Conservation (phyloP, 108 stramenopile genomes). For the Nitzschia sp. region DNA sequence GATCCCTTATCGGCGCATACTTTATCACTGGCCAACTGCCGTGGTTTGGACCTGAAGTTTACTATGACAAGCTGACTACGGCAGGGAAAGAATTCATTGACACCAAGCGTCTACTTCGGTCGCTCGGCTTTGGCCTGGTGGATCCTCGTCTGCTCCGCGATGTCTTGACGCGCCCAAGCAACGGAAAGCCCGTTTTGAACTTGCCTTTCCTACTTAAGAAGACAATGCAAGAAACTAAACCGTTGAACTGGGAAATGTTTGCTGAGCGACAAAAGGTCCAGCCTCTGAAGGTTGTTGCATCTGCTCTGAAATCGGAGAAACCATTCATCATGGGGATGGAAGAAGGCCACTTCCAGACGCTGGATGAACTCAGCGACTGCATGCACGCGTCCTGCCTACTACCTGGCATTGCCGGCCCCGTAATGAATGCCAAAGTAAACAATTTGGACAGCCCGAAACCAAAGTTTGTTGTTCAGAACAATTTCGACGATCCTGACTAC, state of each 20-base stretch:
- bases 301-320: constrained; percentile 70
- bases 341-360: constrained; percentile 70
- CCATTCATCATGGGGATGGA: constrained; percentile 80
- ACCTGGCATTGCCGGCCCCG: constrained; percentile 93
- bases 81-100: constrained; percentile 87
- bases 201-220: constrained; percentile 80
- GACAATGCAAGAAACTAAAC: constrained; percentile 83
- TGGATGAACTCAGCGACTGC: constrained; percentile 79
- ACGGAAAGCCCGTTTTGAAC: constrained; percentile 91
- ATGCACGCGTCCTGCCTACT: constrained; percentile 93
- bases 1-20: constrained; percentile 87
- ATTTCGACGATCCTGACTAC: constrained; percentile 43
- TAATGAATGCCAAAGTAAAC: constrained; percentile 58
- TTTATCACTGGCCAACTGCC: constrained; percentile 87
- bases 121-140: constrained; percentile 81
- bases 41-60: constrained; percentile 93
- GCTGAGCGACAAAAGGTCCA: constrained; percentile 76
- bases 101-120: constrained; percentile 76
- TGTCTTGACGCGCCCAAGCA: constrained; percentile 62
- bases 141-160: constrained; percentile 85
- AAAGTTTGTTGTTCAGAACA: constrained; percentile 59
- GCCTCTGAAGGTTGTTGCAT: constrained; percentile 90
- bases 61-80: constrained; percentile 90
- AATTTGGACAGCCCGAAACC: constrained; percentile 24
- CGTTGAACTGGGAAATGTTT: constrained; percentile 92